Conservation (phyloP, 805 yeast species). For the Suhomyces sp. region DNA sequence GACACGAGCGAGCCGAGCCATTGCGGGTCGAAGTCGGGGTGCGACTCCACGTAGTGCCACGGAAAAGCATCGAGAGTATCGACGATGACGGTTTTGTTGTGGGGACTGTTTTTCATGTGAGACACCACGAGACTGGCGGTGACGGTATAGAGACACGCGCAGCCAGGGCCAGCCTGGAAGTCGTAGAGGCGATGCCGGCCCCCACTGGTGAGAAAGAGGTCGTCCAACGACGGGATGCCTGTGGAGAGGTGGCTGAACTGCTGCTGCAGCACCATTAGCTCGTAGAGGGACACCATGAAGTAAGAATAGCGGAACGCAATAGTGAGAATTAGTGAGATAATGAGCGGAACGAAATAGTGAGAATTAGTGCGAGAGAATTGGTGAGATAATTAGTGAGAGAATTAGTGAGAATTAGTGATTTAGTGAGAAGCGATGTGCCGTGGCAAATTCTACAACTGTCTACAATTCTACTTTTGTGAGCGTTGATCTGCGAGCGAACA, state of each 20-base stretch:
- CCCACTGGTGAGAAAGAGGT: slow-evolving; percentile 15
- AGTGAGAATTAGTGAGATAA: no score
- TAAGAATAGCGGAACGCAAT: no score
- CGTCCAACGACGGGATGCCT: slow-evolving; percentile 27
- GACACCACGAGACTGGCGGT: slow-evolving; percentile 23
- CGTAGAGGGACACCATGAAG: slow-evolving; percentile 36
- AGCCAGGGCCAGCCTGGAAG: slow-evolving; percentile 36
- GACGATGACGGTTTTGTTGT: slow-evolving; percentile 23
- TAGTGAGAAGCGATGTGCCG: neutral
- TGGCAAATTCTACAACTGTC: neutral
- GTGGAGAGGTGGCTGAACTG: slow-evolving; percentile 26
- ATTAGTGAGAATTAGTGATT: no score
- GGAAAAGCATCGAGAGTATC: slow-evolving; percentile 34
- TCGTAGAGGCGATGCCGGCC: slow-evolving; percentile 28
- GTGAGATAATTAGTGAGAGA: no score
- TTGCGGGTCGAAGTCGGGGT: slow-evolving; percentile 15
- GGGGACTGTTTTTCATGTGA: slow-evolving; percentile 19
- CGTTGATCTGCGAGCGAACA: neutral
- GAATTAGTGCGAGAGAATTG: no score
- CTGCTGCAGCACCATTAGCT: slow-evolving; percentile 24
- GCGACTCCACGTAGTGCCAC: slow-evolving; percentile 17
- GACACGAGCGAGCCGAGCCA: slow-evolving; percentile 19
- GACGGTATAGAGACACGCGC: slow-evolving; percentile 18
- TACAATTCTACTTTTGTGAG: neutral
- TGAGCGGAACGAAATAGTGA: no score